Base-by-base conservation (phyloP, 2,329 filamentous ascomycete species). In the Sporothrix humicola region DNA sequence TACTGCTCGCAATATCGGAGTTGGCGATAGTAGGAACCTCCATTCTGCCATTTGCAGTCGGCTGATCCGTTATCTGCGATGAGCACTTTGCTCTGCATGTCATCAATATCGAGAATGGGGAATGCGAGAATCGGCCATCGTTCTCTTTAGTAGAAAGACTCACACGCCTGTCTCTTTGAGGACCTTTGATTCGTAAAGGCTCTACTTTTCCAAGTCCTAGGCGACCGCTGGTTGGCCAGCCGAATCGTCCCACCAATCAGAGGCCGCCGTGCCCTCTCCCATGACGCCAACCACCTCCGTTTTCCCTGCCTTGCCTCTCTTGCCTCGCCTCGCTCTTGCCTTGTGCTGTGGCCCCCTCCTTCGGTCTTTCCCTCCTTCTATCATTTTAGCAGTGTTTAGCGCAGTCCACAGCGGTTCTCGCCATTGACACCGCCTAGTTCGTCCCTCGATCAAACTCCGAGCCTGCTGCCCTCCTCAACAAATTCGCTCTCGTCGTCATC, bases 221-320 rank as follows among this genome's bases (percentile, higher is more conserved):
- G 65, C 37, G 50, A 68, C 26, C 46, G 58, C 56, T 73, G 66
- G 48, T 73, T 73, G 72, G 72, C 56, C 69, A 20, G 72, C 20
- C 31, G 26, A 63, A 26, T 48, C 20, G n/a, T 17, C 17, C 44
- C 10, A 44, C 74, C 75, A 76, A 76, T 75, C 72, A 73, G 17
- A 13, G 13, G 9, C 37, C 50, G 46, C 20, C 12, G 0, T 54
- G 52, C 56, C 48, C 13, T 44, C 72, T 58, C 75, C 69, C 74
- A 75, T 76, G 75, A 76, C 75, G 73, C 75, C 74, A 76, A 69
- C 73, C 74, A 59, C 73, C 65, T 48, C 58, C n/a, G 46, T 20
- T 50, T 63, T 59, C 37, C 26, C 54, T 69, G 10, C 48, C 69
- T 65, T 71, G 42, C 23, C 52, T 56, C 52, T 56, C 20, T 56